A percentile compares a stretch with the other conserved stretches of the same genome.
Conservation (phyloP, 2,329 filamentous ascomycete genomes). For the Sclerotinia trifoliorum region DNA sequence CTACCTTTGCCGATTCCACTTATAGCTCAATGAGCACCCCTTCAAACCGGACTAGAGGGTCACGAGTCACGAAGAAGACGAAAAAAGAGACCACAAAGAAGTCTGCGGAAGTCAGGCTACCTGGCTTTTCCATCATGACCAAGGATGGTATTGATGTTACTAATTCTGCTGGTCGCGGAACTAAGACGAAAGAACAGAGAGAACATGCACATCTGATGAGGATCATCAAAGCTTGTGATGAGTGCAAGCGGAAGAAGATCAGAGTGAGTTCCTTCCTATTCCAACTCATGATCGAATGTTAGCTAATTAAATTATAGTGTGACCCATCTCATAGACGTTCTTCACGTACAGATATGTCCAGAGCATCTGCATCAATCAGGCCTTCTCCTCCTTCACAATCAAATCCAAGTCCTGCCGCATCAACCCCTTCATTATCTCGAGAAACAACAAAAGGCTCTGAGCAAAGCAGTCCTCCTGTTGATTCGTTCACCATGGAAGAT, state of each 20-base stretch:
- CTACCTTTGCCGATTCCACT: constrained; percentile 42
- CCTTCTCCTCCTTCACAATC: constrained; percentile 26
- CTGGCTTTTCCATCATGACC: constrained; percentile 67
- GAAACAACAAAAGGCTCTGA: constrained; percentile 27
- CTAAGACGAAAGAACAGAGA: constrained; percentile 66
- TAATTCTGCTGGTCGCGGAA: constrained; percentile 59
- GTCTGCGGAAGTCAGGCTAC: constrained; percentile 42
- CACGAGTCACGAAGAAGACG: constrained; percentile 34
- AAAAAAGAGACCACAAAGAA: constrained; percentile 36
- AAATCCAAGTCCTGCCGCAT: constrained; percentile 26
- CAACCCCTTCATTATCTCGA: constrained; percentile 24
- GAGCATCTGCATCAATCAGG: constrained; percentile 29
- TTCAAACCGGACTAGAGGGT: constrained; percentile 24
- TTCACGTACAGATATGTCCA: constrained; percentile 32
- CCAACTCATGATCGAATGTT: neutral
- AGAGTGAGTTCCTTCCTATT: constrained; percentile 40
- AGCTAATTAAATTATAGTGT: constrained; percentile 32
- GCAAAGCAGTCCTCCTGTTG: constrained; percentile 23
- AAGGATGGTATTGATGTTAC: constrained; percentile 63
- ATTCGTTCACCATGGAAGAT: constrained; percentile 34
- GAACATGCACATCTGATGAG: constrained; percentile 66
- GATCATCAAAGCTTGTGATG: constrained; percentile 65
- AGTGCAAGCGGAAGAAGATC: constrained; percentile 62
- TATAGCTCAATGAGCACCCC: constrained; percentile 35
- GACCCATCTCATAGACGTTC: constrained; percentile 37